Evolutionary conservation across 148 eudicot species (phyloP), one percentile per base, ranked within the genome.

Genomic region (Pouteria glomerata): DNA sequence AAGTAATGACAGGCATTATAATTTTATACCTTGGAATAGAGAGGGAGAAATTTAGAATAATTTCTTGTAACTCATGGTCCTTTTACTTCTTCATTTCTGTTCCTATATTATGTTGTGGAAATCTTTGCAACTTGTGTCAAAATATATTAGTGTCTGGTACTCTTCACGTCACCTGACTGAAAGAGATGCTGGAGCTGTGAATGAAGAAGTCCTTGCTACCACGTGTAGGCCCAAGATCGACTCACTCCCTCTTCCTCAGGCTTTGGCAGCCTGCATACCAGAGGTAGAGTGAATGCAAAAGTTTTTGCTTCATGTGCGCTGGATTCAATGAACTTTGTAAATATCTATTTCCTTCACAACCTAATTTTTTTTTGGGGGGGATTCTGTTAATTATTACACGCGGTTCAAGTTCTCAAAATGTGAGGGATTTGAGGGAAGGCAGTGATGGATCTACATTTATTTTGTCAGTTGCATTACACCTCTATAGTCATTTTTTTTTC

Each of bases 151-250:
- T 27, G 13, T 64, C 44, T 56, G 30, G 58, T 61, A 44, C 16
- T 58, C 8, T 23, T 57, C 12, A 5, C 37, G 12, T 29, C 10
- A 19, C 37, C 35, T 57, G 52, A 70, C 23, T 41, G 55, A 44
- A 57, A 70, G 74, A 42, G 52, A 64, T 15, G 63, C 41, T 53
- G 57, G 27, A 31, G 29, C n/a, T 34, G 8, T 52, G 72, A 69
- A 56, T 27, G 26, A 15, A 57, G 8, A 18, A 10, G 19, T 39
- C 39, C 18, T 57, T 19, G 63, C 21, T 23, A n/a, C n/a, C n/a
- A n/a, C n/a, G n/a, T n/a, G n/a, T n/a, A n/a, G n/a, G n/a, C n/a
- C n/a, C n/a, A n/a, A n/a, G n/a, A n/a, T n/a, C n/a, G n/a, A n/a
- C n/a, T n/a, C n/a, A n/a, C n/a, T n/a, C n/a, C n/a, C n/a, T n/a